Conservation (phyloP, 2,329 filamentous ascomycete species). For the Anthostomella pinea region DNA sequence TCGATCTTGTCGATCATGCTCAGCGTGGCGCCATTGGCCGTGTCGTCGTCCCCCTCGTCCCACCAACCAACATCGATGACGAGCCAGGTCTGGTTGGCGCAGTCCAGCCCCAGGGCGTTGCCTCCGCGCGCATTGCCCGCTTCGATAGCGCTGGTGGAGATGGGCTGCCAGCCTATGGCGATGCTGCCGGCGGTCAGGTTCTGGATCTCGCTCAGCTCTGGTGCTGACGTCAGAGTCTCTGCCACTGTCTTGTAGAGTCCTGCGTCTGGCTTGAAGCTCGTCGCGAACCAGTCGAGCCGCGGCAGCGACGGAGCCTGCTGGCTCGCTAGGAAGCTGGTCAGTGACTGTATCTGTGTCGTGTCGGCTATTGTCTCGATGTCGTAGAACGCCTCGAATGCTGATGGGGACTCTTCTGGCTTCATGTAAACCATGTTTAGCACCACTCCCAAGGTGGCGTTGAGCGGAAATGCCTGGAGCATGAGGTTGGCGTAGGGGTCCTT, state of each 20-base stretch:
- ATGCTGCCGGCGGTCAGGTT: conserved; percentile 26
- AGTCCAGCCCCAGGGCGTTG: conserved; percentile 30
- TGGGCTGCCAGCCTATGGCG: conserved; percentile 31
- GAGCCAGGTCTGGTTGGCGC: conserved; percentile 30
- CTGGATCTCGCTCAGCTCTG: conserved; percentile 23
- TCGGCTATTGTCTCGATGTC: conserved; percentile 25
- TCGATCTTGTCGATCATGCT: conserved; percentile 22
- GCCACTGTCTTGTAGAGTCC: conserved; percentile 21
- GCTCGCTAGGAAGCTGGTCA: conserved; percentile 19
- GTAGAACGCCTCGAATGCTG: conserved; percentile 28
- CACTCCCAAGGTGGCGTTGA: conserved; percentile 25
- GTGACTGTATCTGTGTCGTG: conserved; percentile 22
- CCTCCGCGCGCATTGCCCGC: conserved; percentile 26
- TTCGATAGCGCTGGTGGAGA: conserved; percentile 26
- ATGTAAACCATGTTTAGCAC: conserved; percentile 30
- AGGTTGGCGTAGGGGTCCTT: conserved; percentile 33
- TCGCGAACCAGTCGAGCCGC: conserved; percentile 28
- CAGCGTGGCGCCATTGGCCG: conserved; percentile 16
- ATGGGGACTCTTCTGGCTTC: conserved; percentile 24
- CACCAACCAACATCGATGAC: conserved; percentile 28
- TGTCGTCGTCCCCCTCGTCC: conserved; percentile 20
- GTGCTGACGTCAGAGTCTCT: conserved; percentile 22
- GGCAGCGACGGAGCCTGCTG: conserved; percentile 20
- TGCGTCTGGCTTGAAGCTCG: conserved; percentile 27
- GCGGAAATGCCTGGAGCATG: conserved; percentile 28